phyloP scores from a whole-genome alignment of 768 basidiomycete genomes.

The Mycena vitilis region DNA sequence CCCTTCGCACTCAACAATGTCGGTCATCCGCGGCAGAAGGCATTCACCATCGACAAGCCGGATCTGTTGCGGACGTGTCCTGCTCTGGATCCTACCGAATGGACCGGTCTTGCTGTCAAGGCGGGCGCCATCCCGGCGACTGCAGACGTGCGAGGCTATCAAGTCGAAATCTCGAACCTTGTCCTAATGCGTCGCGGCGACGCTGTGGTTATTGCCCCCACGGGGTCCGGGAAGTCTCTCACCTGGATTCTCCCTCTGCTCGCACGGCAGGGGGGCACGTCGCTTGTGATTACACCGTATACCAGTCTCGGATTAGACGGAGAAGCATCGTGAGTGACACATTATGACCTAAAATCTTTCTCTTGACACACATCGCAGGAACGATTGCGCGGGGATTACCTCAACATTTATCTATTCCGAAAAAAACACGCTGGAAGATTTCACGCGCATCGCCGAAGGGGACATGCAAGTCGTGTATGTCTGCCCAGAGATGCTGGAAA shows the following conservation, averaged over 20 bases:
- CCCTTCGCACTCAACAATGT: no score
- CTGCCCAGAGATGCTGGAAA: slow-evolving; percentile 44
- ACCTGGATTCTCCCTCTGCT: not conserved
- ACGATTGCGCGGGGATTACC: slow-evolving; percentile 15
- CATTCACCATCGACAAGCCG: no score
- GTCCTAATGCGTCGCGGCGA: not conserved
- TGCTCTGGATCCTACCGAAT: not conserved
- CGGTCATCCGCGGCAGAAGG: no score
- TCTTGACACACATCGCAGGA: not conserved
- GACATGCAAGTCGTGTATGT: slow-evolving; percentile 36
- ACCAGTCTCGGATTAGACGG: not conserved
- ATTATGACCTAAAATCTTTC: not conserved
- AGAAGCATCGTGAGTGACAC: not conserved
- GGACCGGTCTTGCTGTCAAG: not conserved
- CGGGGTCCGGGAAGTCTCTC: not conserved
- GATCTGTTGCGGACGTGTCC: no score
- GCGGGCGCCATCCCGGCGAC: not conserved
- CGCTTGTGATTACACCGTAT: not conserved
- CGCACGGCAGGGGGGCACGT: not conserved
- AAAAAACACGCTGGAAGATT: slow-evolving; percentile 11
- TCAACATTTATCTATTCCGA: slow-evolving; percentile 32
- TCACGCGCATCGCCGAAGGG: slow-evolving; percentile 28
- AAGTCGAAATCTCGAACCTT: not conserved
- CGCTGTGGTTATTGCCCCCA: not conserved
- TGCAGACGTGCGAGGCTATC: not conserved